These are phyloP conservation scores for Spathaspora boniae DNA, from an alignment of 805 yeast species.

Conservation along the genomic window DNA sequence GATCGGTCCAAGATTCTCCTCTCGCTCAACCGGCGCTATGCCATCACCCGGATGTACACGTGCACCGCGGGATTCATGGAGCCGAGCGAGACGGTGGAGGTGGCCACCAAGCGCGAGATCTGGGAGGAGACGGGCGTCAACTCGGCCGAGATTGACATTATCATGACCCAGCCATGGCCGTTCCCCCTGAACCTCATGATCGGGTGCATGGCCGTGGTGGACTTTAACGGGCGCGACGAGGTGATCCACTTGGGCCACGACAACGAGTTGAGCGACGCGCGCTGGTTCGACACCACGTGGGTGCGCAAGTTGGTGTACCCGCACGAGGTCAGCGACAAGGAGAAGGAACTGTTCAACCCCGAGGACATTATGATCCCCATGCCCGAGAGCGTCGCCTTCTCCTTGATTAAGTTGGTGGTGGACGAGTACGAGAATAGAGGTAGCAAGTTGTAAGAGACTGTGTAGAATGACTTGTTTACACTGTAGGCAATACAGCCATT, in stretches of 20 bases:
- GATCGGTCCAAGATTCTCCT: constrained; percentile 62
- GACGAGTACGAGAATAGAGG: constrained; percentile 19
- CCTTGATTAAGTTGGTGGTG: constrained; percentile 40
- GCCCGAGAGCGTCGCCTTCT: constrained; percentile 41
- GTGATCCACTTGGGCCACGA: constrained; percentile 73
- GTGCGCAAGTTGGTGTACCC: constrained; percentile 40
- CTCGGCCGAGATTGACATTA: constrained; percentile 53
- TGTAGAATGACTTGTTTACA: not conserved
- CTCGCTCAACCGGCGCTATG: constrained; percentile 66
- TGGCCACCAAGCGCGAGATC: constrained; percentile 81
- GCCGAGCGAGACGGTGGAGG: constrained; percentile 89
- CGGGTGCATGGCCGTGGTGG: constrained; percentile 83
- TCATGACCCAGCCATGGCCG: constrained; percentile 95
- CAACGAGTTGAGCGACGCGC: constrained; percentile 79
- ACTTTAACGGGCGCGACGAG: constrained; percentile 63
- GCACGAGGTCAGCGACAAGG: constrained; percentile 10
- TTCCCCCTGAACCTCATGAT: constrained; percentile 91
- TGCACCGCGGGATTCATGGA: constrained; percentile 96
- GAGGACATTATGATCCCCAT: constrained; percentile 42
- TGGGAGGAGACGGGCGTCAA: constrained; percentile 95
- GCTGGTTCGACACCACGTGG: constrained; percentile 69
- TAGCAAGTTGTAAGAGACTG: constrained; percentile 5
- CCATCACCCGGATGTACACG: constrained; percentile 57
- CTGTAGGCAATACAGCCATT: no score
- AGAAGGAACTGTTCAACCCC: constrained; percentile 24